phyloP scores from a whole-genome alignment of 345 rosid species.

The Moricandia arvensis region DNA sequence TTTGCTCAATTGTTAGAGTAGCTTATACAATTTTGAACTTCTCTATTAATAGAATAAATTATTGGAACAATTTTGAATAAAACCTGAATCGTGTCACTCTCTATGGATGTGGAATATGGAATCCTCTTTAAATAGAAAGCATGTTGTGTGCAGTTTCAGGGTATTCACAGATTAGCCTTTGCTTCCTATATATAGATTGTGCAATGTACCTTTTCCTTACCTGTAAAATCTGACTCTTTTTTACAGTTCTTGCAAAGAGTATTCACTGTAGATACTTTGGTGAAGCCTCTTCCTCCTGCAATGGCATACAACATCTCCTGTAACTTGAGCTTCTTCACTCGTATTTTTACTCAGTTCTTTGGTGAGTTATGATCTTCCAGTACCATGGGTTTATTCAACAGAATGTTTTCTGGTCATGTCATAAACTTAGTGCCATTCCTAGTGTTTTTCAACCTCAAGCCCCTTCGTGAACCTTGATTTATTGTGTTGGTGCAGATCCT shows the following conservation, averaged over 20 bases:
- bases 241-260: conserved; percentile 83
- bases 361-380: conserved; percentile 47
- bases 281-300: conserved; percentile 94
- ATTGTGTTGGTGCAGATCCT: conserved; percentile 52
- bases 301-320: conserved; percentile 86
- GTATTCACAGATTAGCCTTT: not conserved
- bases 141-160: not conserved
- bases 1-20: no score
- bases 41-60: no score
- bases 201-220: not conserved
- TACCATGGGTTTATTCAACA: not conserved
- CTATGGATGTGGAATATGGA: not conserved
- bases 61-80: not conserved
- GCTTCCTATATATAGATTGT: not conserved
- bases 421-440: not conserved
- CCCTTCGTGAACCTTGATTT: not conserved
- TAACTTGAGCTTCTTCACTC: conserved; percentile 88
- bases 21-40: no score
- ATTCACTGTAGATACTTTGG: conserved; percentile 84
- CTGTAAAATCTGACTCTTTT: not conserved
- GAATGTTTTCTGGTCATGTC: not conserved
- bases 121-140: not conserved
- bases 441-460: not conserved
- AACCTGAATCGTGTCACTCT: not conserved
- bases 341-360: conserved; percentile 96